Evolutionary conservation across 306 rosid species (phyloP), one percentile per base, ranked within the genome.

Genomic region (Dicorynia guianensis): DNA sequence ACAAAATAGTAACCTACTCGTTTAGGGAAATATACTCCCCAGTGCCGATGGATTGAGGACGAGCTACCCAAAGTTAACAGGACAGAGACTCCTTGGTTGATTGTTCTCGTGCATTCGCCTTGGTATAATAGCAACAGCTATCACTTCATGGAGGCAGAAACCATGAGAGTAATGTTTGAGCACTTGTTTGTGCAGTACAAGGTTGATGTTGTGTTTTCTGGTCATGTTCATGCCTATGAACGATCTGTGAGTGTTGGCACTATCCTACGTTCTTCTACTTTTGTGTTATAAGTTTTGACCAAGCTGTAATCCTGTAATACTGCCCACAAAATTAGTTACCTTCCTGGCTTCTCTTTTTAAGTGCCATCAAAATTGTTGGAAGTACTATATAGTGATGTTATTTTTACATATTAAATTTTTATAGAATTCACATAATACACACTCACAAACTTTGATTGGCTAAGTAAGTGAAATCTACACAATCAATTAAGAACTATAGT

Each of bases 181-280:
- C 18, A 75, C 11, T 88, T 89, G 93, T 91, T 94, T 67, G 95
- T 88, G 15, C 0, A 78, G 77, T 83, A 84, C 91, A 91, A 88
- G 82, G 96, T 94, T 5, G 98, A 94, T 52, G 82, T 94, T 30
- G 94, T 91, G 43, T 89, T 81, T 81, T 85, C 97, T 53, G 97
- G 98, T 61, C 98, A 94, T 70, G 98, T 94, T 25, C 98, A 91
- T 71, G 97, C 98, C 40, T 94, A 94, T 44, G 98, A 94, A 81
- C 82, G 98, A 72, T 85, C 97, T 9, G 96, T 91, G 83, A 85
- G 94, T 69, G 11, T 46, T 74, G 47, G 8, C 48, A 59, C 70
- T 42, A 5, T 1, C 0, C 62, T 46, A 11, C 7, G 3, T 13
- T 69, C 43, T 54, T 57, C 20, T 35, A 13, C 53, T 8, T 57